A percentile compares a stretch with the other conserved stretches of the same genome.
Conservation (phyloP, 2,329 filamentous ascomycete genomes). For the Scytalidium sp. region DNA sequence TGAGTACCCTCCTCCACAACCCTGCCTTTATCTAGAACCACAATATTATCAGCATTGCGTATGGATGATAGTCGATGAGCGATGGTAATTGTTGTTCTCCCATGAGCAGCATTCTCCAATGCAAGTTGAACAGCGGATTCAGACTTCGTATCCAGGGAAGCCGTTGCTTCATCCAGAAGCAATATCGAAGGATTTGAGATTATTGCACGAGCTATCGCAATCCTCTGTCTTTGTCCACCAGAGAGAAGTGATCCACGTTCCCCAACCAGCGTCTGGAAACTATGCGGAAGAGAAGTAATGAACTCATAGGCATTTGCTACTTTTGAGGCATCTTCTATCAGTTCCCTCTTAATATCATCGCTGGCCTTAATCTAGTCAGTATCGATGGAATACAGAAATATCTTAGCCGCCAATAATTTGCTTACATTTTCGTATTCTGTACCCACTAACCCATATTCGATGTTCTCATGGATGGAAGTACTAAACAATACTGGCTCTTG, state of each 20-base stretch:
- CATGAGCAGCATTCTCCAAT: slow-evolving; percentile 62
- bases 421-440: background rate
- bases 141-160: slow-evolving; percentile 54
- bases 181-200: slow-evolving; percentile 64
- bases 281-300: slow-evolving; percentile 63
- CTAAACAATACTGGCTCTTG: slow-evolving; percentile 49
- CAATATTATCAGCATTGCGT: slow-evolving; percentile 86
- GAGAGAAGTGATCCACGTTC: slow-evolving; percentile 58
- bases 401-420: background rate
- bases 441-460: slow-evolving; percentile 9
- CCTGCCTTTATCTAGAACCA: slow-evolving; percentile 76
- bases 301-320: slow-evolving; percentile 93
- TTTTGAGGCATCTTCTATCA: slow-evolving; percentile 75
- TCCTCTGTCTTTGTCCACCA: slow-evolving; percentile 52
- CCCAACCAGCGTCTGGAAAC: slow-evolving; percentile 12
- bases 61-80: slow-evolving; percentile 92
- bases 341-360: slow-evolving; percentile 63
- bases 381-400: no score
- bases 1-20: slow-evolving; percentile 91
- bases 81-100: slow-evolving; percentile 89
- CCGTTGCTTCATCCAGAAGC: slow-evolving; percentile 72
- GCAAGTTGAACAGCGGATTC: slow-evolving; percentile 50
- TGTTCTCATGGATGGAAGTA: slow-evolving; percentile 34
- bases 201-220: slow-evolving; percentile 70
- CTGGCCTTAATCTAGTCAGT: no score